phyloP scores from a whole-genome alignment of 805 yeast genomes.

The Suhomyces sp. region DNA sequence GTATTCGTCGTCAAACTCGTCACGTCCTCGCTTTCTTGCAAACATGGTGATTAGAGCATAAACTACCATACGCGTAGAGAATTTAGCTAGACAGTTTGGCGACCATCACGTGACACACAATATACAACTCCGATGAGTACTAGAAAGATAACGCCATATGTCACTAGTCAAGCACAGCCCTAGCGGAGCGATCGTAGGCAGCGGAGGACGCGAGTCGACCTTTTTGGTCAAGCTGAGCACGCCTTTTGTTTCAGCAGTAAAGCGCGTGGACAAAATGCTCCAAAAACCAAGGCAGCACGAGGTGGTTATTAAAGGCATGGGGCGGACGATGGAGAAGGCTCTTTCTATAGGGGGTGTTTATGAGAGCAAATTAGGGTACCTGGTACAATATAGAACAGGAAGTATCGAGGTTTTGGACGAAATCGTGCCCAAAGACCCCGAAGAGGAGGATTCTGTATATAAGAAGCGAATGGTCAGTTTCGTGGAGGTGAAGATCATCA shows the following conservation, averaged over 20 bases:
- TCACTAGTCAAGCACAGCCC: constrained; percentile 53
- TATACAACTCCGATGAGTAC: not conserved
- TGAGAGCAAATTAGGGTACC: constrained; percentile 46
- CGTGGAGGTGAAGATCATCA: constrained; percentile 41
- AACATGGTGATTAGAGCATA: not conserved
- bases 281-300: constrained; percentile 36
- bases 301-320: constrained; percentile 71
- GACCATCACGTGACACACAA: not conserved
- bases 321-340: constrained; percentile 59
- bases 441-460: constrained; percentile 30
- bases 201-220: constrained; percentile 45
- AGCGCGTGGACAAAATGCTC: constrained; percentile 56
- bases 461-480: constrained; percentile 47
- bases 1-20: constrained; percentile 7
- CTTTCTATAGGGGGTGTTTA: constrained; percentile 62
- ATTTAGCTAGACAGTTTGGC: not conserved
- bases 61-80: not conserved
- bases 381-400: constrained; percentile 61
- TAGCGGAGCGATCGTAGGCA: constrained; percentile 38
- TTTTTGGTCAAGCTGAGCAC: constrained; percentile 62
- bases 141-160: not conserved
- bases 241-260: constrained; percentile 71
- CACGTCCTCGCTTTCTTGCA: constrained; percentile 13
- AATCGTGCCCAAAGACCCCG: constrained; percentile 26
- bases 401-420: constrained; percentile 75